A percentile compares a stretch with the other conserved stretches of the same genome.
Evolutionary conservation across 2,329 filamentous ascomycete species (phyloP).

Genomic region (Phialophora tarda): DNA sequence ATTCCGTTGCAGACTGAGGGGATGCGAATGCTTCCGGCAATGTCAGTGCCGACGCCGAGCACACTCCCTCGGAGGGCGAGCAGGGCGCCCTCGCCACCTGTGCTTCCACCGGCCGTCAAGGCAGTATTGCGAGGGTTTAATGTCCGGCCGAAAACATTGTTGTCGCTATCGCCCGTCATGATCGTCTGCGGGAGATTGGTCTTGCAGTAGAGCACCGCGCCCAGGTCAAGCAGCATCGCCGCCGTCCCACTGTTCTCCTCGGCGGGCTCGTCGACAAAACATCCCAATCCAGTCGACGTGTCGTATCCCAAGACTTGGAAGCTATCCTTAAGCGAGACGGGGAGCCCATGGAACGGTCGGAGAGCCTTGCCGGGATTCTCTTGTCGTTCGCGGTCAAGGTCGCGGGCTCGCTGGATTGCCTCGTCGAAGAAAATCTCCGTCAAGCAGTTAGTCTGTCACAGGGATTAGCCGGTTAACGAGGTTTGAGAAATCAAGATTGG

Average conservation of each 20-base stretch:
- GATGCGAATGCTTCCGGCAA: slow-evolving; percentile 56
- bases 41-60: slow-evolving; percentile 67
- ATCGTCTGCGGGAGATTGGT: slow-evolving; percentile 59
- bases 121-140: slow-evolving; percentile 67
- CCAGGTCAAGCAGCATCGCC: slow-evolving; percentile 44
- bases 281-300: slow-evolving; percentile 42
- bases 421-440: slow-evolving; percentile 55
- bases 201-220: slow-evolving; percentile 59
- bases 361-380: slow-evolving; percentile 52
- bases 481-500: slow-evolving; percentile 38
- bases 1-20: slow-evolving; percentile 58
- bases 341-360: slow-evolving; percentile 25
- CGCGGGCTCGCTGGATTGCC: slow-evolving; percentile 60
- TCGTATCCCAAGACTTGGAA: slow-evolving; percentile 42
- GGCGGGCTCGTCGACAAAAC: slow-evolving; percentile 36
- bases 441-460: slow-evolving; percentile 29
- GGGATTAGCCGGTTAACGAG: background rate
- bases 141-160: slow-evolving; percentile 63
- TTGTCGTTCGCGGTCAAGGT: slow-evolving; percentile 58
- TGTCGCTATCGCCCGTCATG: slow-evolving; percentile 58
- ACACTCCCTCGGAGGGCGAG: slow-evolving; percentile 63
- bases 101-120: slow-evolving; percentile 67
- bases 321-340: slow-evolving; percentile 38
- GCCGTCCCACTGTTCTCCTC: slow-evolving; percentile 37
- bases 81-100: slow-evolving; percentile 68